Evolutionary conservation across 2,329 filamentous ascomycete genomes (phyloP).

Genomic region (Cordyceps pruinosa): DNA sequence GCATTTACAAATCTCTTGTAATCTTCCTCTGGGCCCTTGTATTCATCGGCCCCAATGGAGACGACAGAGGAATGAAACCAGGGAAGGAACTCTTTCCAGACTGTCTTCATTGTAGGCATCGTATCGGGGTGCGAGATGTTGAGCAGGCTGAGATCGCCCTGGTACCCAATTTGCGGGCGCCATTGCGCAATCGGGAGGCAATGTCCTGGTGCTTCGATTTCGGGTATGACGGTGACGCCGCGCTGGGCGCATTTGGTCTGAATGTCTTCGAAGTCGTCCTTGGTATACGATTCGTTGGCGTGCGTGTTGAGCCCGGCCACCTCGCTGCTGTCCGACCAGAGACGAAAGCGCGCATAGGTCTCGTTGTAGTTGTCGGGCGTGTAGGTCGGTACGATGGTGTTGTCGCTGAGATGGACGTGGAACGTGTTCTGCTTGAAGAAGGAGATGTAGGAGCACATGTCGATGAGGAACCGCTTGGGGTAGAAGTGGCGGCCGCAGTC

Average conservation of each 20-base stretch:
- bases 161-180: conserved; percentile 48
- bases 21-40: conserved; percentile 37
- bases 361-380: conserved; percentile 38
- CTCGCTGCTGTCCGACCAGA: conserved; percentile 41
- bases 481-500: conserved; percentile 52
- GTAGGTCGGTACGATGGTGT: conserved; percentile 43
- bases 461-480: conserved; percentile 44
- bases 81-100: conserved; percentile 47
- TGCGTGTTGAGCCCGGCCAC: conserved; percentile 43
- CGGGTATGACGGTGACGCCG: conserved; percentile 51
- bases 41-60: conserved; percentile 51
- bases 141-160: conserved; percentile 40
- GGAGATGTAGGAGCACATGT: conserved; percentile 53
- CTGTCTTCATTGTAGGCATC: conserved; percentile 41
- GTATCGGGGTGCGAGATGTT: conserved; percentile 40
- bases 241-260: conserved; percentile 45
- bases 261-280: conserved; percentile 43
- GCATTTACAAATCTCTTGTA: conserved; percentile 43
- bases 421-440: conserved; percentile 56
- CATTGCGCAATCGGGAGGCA: conserved; percentile 50
- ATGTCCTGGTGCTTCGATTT: conserved; percentile 55
- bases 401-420: conserved; percentile 53
- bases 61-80: conserved; percentile 50
- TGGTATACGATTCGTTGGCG: conserved; percentile 48
- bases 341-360: conserved; percentile 49